phyloP scores from a whole-genome alignment of 2,329 filamentous ascomycete genomes.

The Talaromyces piceae region DNA sequence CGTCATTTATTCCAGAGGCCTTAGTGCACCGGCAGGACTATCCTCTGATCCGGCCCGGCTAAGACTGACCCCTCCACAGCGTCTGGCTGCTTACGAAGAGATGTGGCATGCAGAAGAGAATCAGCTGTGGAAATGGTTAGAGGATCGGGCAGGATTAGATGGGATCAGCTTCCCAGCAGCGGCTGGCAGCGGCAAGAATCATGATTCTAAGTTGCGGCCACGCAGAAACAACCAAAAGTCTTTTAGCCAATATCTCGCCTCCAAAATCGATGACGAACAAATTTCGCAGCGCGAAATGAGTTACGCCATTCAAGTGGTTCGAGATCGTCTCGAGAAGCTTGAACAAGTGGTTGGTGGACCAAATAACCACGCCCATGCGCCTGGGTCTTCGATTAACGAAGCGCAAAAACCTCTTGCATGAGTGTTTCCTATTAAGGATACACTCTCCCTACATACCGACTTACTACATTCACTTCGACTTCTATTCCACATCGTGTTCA shows the following conservation, averaged over 20 bases:
- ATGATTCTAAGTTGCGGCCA: conserved; percentile 38
- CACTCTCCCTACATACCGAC: neutral
- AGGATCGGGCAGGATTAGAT: conserved; percentile 73
- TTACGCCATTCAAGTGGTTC: conserved; percentile 76
- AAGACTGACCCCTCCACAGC: conserved; percentile 49
- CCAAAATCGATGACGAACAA: conserved; percentile 53
- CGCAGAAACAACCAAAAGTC: conserved; percentile 21
- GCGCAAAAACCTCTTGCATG: neutral
- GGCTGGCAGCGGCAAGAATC: conserved; percentile 20
- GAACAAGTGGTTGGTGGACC: conserved; percentile 63
- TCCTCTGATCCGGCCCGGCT: conserved; percentile 31
- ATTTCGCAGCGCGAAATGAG: conserved; percentile 69
- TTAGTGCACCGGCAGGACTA: conserved; percentile 26
- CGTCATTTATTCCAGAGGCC: conserved; percentile 60
- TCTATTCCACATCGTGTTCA: neutral
- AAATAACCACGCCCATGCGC: conserved; percentile 24
- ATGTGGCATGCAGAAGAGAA: conserved; percentile 85
- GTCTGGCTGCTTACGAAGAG: conserved; percentile 80
- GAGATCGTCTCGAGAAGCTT: conserved; percentile 71
- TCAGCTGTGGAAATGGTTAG: conserved; percentile 88
- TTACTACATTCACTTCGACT: neutral
- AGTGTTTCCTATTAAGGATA: neutral
- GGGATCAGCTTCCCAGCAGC: conserved; percentile 37
- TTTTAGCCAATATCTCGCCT: conserved; percentile 43
- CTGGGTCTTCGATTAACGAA: neutral